phyloP scores from a whole-genome alignment of 1,284 basidiomycete genomes.

The Clitocybe nebularis region DNA sequence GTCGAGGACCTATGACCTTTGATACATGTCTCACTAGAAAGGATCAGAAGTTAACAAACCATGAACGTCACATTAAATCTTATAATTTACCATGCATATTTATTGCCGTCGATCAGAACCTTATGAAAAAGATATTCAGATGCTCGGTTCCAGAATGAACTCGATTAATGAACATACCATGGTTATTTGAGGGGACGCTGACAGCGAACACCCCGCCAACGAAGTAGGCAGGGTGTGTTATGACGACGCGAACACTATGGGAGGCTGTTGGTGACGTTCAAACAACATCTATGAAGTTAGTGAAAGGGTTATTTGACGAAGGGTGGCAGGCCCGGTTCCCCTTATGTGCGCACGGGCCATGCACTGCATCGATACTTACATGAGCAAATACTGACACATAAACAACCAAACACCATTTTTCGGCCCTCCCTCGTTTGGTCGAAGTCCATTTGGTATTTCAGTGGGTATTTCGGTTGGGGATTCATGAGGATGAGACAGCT shows the following conservation, averaged over 20 bases:
- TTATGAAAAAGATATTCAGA: slow-evolving; percentile 20
- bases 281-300: slow-evolving; percentile 36
- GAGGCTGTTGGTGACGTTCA: slow-evolving; percentile 29
- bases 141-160: slow-evolving; percentile 1
- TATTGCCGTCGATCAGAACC: slow-evolving; percentile 77
- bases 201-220: slow-evolving; percentile 41
- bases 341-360: slow-evolving; percentile 33
- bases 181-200: slow-evolving; percentile 30
- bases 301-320: slow-evolving; percentile 36
- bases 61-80: slow-evolving; percentile 1
- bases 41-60: not conserved
- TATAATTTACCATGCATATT: slow-evolving; percentile 68
- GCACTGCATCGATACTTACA: slow-evolving; percentile 21
- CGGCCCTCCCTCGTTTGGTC: too few species aligned
- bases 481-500: too few species aligned
- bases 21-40: slow-evolving; percentile 76
- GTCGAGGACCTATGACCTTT: slow-evolving; percentile 85
- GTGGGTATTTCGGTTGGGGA: too few species aligned
- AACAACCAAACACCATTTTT: too few species aligned
- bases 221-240: slow-evolving; percentile 41
- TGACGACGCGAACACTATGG: slow-evolving; percentile 34
- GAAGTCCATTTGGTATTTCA: too few species aligned
- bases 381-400: slow-evolving; percentile 17
- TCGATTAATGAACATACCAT: slow-evolving; percentile 38
- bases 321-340: slow-evolving; percentile 41